Base-by-base conservation (phyloP, 345 rosid species). In the Excoecaria agallocha region DNA sequence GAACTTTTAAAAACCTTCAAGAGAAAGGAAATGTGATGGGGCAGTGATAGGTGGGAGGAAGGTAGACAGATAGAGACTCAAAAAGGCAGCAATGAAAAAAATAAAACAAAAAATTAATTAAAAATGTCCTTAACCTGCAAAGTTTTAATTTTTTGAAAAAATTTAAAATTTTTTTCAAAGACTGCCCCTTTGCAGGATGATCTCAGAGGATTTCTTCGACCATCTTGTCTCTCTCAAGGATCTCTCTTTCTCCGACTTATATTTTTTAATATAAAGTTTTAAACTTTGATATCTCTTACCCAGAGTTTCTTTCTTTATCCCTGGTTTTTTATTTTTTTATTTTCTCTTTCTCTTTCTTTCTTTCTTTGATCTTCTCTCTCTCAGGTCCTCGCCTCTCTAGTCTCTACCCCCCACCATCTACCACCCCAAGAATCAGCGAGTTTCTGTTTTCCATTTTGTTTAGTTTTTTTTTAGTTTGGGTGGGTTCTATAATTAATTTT, bases 171-270 rank as follows among this genome's bases (percentile, higher is more conserved):
- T 48, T 61, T 86, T 65, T 63, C 84, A 78, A 73, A 76, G 80
- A 78, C 90, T 85, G 88, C 89, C 90, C 75, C 77, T 67, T 80
- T 70, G 73, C 79, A 70, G 80, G 89, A 89, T 89, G 93, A 90
- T 86, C 87, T 89, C 87, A 88, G 92, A 89, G 90, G 82, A 79
- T 85, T 87, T 84, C 91, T 82, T 82, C 89, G 89, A 85, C 88
- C 88, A 85, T 79, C 86, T 22, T 50, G 68, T 83, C 83, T 82
- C 78, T 77, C 82, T 79, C 75, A 69, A 43, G 76, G 65, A 73
- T 69, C 66, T 70, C 69, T 76, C 74, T 64, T 63, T 73, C 45
- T 11, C 46, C 15, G 30, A 64, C 12, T 25, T 25, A 17, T 70
- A 48, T 54, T 66, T 51, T 20, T 22, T 24, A 52, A 52, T 52